Percentiles rank a stretch among this genome's conserved stretches.
These are phyloP conservation scores for Phytophthora agathidicida DNA, from an alignment of 352 stramenopile species.

Conservation along the genomic window DNA sequence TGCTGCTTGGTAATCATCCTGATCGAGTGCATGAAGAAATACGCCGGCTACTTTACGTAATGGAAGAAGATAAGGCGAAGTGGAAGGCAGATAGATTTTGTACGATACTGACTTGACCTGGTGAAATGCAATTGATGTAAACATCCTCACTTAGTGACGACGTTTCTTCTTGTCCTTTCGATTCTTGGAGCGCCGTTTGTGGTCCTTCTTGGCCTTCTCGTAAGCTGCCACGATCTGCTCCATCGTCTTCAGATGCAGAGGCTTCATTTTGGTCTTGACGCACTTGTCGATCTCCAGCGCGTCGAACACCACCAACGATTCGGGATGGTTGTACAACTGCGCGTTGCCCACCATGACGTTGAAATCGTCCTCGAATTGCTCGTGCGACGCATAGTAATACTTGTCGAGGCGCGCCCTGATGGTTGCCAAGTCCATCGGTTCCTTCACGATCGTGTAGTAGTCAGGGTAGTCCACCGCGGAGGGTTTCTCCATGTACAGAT, in stretches of 20 bases:
- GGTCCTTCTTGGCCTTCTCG: conserved; percentile 80
- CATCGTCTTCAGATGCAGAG: conserved; percentile 61
- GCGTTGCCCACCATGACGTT: conserved; percentile 89
- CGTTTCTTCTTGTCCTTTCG: conserved; percentile 83
- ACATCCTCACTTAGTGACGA: conserved; percentile 41
- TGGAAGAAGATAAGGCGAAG: conserved; percentile 8
- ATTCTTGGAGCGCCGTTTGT: conserved; percentile 76
- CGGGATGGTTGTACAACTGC: conserved; percentile 85
- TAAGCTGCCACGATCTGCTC: conserved; percentile 69
- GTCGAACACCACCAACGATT: conserved; percentile 86
- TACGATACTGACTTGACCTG: conserved; percentile 31
- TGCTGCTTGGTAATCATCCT: conserved; percentile 96
- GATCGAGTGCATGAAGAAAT: conserved; percentile 88
- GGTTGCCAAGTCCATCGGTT: too few relatives aligned
- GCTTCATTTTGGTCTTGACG: conserved; percentile 81
- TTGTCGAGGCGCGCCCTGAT: too few relatives aligned
- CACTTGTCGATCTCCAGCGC: conserved; percentile 88
- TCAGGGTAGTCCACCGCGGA: conserved; percentile 85
- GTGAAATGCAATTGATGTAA: conserved; percentile 23
- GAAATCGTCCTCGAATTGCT: conserved; percentile 80
- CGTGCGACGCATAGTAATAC: conserved; percentile 68
- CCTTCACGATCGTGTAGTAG: conserved; percentile 90
- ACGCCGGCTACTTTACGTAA: conserved; percentile 89
- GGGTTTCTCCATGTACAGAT: conserved; percentile 83
- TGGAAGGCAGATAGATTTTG: conserved; percentile 44